Base-by-base conservation (phyloP, 768 basidiomycete genomes). In the Melanogaster broomeanus region DNA sequence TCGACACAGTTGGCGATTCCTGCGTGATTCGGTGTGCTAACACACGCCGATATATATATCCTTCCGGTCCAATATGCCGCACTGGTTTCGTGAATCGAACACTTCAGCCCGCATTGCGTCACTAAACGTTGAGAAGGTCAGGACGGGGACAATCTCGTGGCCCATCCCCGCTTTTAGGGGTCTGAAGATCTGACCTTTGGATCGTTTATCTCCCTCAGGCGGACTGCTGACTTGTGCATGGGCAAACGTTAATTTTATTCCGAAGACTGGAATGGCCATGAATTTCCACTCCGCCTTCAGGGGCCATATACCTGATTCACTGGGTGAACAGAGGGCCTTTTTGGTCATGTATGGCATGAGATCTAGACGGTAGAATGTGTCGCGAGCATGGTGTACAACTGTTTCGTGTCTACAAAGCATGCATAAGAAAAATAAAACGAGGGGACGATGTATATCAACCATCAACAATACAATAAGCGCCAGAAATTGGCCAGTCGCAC, bases 231-330 rank as follows among this genome's bases (percentile, higher is more conserved):
- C 25, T 27, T 27, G n/a, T 27, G 25, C 25, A 27, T 27, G 25
- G 4, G 25, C 25, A 27, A 27, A n/a, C n/a, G n/a, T n/a, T 27
- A 8, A 27, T 27, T 27, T 27, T 27, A 8, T 27, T 27, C 25
- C 25, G 8, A 27, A 27, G 4, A 8, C 8, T 27, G 4, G 25
- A 4, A 4, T 27, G 25, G 4, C 4, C 25, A 4, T 4, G 8
- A 12, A 11, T 34, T 34, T 34, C 33, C 11, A 34, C 3, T 16
- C 11, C 11, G 11, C 33, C n/a, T n/a, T n/a, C n/a, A n/a, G n/a
- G n/a, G n/a, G n/a, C n/a, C n/a, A n/a, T n/a, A n/a, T n/a, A 60
- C 71, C 34, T 67, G 72, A 45, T 72, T 72, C 41, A 61, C 67
- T 22, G 51, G 40, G 53, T 43, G 49, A 45, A 30, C 25, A 25